Evolutionary conservation across 768 basidiomycete species (phyloP).

Genomic region (Tylopilus plumbeoviolaceoides): DNA sequence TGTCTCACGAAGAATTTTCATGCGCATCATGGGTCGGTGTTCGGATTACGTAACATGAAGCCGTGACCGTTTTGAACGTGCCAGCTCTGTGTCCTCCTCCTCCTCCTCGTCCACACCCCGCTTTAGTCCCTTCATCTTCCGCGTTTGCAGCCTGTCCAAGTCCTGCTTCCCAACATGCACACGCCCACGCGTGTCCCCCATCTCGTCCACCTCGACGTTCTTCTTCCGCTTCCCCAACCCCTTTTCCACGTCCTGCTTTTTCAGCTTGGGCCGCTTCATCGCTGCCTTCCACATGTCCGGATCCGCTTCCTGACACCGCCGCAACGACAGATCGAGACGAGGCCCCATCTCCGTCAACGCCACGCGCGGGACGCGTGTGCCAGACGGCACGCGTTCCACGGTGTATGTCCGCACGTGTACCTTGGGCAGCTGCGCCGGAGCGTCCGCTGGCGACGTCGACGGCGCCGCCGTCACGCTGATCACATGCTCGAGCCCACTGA

Average conservation of each 20-base stretch:
- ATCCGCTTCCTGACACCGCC: constrained; percentile 73
- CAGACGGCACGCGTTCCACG: constrained; percentile 66
- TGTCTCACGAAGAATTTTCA: constrained; percentile 18
- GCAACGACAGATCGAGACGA: constrained; percentile 74
- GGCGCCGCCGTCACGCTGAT: constrained; percentile 78
- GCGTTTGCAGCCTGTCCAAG: constrained; percentile 75
- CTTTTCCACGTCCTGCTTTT: constrained; percentile 81
- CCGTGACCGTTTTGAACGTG: neutral
- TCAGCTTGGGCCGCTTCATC: constrained; percentile 79
- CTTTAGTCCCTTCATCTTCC: constrained; percentile 96
- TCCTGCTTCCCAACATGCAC: constrained; percentile 92
- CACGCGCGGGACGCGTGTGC: constrained; percentile 74
- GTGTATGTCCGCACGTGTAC: constrained; percentile 90
- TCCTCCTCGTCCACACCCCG: constrained; percentile 25
- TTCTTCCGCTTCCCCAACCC: constrained; percentile 90
- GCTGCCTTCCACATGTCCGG: constrained; percentile 77
- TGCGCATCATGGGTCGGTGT: neutral
- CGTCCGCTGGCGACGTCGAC: constrained; percentile 42
- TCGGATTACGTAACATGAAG: constrained; percentile 18
- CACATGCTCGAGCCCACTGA: constrained; percentile 82
- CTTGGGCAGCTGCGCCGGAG: constrained; percentile 57
- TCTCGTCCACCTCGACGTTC: constrained; percentile 95
- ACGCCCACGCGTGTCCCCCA: constrained; percentile 92
- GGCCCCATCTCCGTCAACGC: constrained; percentile 90
- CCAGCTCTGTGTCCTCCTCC: constrained; percentile 7